Evolutionary conservation across 768 basidiomycete genomes (phyloP).

Genomic region (Russula sp.): DNA sequence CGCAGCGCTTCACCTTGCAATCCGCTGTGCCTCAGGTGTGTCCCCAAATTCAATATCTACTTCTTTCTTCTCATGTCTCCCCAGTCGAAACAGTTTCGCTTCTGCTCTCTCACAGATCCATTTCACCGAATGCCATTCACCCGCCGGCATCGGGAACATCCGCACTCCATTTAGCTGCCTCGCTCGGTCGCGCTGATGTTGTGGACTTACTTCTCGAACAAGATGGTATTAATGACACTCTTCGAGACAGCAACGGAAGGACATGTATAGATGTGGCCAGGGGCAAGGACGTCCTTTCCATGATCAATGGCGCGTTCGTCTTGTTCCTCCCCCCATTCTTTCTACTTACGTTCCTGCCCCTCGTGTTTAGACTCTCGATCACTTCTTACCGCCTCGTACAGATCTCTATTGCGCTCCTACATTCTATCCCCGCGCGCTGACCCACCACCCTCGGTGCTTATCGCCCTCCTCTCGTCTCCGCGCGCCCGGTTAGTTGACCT

Average conservation of each 20-base stretch:
- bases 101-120: constrained; percentile 64
- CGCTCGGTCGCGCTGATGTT: constrained; percentile 65
- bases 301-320: constrained; percentile 56
- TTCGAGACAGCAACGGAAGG: constrained; percentile 58
- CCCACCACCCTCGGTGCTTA: constrained; percentile 36
- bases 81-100: constrained; percentile 62
- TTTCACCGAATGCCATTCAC: constrained; percentile 73
- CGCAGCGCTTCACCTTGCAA: constrained; percentile 72
- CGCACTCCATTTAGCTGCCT: constrained; percentile 68
- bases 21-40: constrained; percentile 74
- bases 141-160: constrained; percentile 68
- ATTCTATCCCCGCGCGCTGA: constrained; percentile 50
- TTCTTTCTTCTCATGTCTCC: neutral
- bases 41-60: constrained; percentile 10
- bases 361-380: constrained; percentile 60
- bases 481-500: constrained; percentile 69
- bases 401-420: constrained; percentile 66
- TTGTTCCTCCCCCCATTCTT: neutral
- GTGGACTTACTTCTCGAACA: constrained; percentile 75
- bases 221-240: constrained; percentile 71
- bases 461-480: constrained; percentile 60
- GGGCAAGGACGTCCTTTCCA: constrained; percentile 54
- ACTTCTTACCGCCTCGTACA: constrained; percentile 67
- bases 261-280: constrained; percentile 70
- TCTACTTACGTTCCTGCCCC: neutral